These are phyloP conservation scores for Paecilomyces dactylethromorphus DNA, from an alignment of 2,329 filamentous ascomycete genomes.

Conservation along the genomic window DNA sequence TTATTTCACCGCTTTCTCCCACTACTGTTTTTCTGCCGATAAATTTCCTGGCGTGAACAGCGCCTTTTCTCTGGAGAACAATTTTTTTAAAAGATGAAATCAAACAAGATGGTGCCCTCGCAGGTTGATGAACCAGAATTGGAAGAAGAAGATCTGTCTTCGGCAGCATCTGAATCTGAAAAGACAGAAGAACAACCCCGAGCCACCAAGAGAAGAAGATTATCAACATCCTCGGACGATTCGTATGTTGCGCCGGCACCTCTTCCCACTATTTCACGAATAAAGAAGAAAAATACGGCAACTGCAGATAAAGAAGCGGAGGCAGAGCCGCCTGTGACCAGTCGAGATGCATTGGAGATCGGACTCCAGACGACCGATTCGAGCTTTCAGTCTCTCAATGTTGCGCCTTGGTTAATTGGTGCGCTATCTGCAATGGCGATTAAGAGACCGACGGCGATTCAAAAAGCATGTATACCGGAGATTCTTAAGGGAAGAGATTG, in stretches of 20 bases:
- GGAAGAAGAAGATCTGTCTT: background rate
- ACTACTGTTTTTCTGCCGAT: background rate
- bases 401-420: constrained; percentile 81
- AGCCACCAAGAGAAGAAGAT: constrained; percentile 32
- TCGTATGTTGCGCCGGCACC: constrained; percentile 26
- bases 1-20: background rate
- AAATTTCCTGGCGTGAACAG: background rate
- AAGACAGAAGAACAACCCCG: constrained; percentile 14
- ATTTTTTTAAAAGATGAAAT: background rate
- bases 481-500: constrained; percentile 88
- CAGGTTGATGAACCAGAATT: background rate
- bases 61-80: background rate
- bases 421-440: constrained; percentile 76
- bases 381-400: constrained; percentile 65
- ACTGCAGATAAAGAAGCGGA: constrained; percentile 9
- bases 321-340: constrained; percentile 31
- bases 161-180: background rate
- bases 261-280: constrained; percentile 33
- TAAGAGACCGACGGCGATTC: constrained; percentile 82
- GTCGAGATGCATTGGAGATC: constrained; percentile 33
- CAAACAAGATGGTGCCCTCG: background rate
- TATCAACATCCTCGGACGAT: constrained; percentile 31
- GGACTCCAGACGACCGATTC: constrained; percentile 39
- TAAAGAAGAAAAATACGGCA: constrained; percentile 31
- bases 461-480: constrained; percentile 85